Evolutionary conservation across 2,329 filamentous ascomycete species (phyloP).

Genomic region (Fusarium sp.): DNA sequence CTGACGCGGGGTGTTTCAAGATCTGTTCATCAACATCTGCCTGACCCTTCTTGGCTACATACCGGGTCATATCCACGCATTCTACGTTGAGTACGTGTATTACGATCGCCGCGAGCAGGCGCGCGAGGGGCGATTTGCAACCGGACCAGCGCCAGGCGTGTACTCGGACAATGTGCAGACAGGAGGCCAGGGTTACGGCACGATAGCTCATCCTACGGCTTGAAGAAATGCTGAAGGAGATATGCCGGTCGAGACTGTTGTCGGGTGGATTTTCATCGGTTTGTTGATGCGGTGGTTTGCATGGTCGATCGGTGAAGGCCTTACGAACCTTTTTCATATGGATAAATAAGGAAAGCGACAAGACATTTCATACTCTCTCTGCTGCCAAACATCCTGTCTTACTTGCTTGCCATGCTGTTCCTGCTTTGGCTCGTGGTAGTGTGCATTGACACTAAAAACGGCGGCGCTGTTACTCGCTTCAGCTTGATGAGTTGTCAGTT

Average conservation of each 20-base stretch:
- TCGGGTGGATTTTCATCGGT: neutral
- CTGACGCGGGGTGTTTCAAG: constrained; percentile 44
- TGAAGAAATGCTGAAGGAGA: constrained; percentile 3
- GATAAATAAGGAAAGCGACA: neutral
- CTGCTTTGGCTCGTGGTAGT: neutral
- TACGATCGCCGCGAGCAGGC: constrained; percentile 78
- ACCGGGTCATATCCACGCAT: constrained; percentile 83
- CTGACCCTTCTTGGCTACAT: constrained; percentile 78
- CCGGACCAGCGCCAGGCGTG: constrained; percentile 72
- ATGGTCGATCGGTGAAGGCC: neutral
- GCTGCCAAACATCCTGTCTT: neutral
- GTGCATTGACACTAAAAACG: neutral
- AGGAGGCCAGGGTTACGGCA: constrained; percentile 75
- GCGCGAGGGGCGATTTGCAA: constrained; percentile 65
- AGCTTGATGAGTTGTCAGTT: constrained; percentile 9
- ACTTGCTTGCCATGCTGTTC: neutral
- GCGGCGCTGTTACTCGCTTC: neutral
- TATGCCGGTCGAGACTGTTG: neutral
- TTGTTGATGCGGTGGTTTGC: neutral
- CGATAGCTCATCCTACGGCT: constrained; percentile 53
- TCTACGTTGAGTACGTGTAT: constrained; percentile 87
- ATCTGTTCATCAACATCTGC: constrained; percentile 75
- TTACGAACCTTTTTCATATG: neutral
- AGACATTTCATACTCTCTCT: neutral
- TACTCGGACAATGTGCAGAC: constrained; percentile 80